Base-by-base conservation (phyloP, 331 rosid species). In the Arachis monticola region DNA sequence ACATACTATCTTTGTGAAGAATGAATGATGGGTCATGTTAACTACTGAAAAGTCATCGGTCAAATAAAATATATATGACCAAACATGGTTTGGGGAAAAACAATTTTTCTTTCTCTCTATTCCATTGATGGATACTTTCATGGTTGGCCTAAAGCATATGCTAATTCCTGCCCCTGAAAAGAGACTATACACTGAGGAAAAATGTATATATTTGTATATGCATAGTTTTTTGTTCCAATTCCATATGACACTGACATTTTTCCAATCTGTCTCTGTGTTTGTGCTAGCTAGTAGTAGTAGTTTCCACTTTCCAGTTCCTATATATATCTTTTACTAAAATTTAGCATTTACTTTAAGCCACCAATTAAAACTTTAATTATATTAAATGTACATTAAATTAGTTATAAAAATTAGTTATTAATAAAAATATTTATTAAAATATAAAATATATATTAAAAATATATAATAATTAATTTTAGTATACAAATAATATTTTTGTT, bases 171-270 rank as follows among this genome's bases (percentile, higher is more conserved):
- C 41, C 11, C 41, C 11, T 78, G 88, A 81, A 66, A 66, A 78
- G 81, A 66, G 83, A 84, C 85, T 3, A 35, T 35, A 55, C 74
- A 74, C 70, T 71, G 17, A 75, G 55, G 47, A 47, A 35, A 4
- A 35, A 77, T 40, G 58, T 35, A 35, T 35, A 35, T 35, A 35
- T 35, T 2, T 2, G 40, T 35, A 77, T 40, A 58, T 66, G 75
- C 88, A 78, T 81, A 66, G 83, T 78, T 78, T 78, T 85, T 85
- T 70, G 85, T 81, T 85, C 83, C 77, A 74, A 81, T 82, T 78
- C 79, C 57, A 60, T 35, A 35, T 70, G 76, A 84, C 73, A 76
- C 59, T 77, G 81, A 74, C 80, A 53, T 69, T 61, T 60, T 61
- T 10, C 61, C 73, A 53, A 61, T 69, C 56, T 77, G 73, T 71